Evolutionary conservation across 768 basidiomycete species (phyloP), one percentile per base, ranked within the genome.

Genomic region (Peribolospora baueri): DNA sequence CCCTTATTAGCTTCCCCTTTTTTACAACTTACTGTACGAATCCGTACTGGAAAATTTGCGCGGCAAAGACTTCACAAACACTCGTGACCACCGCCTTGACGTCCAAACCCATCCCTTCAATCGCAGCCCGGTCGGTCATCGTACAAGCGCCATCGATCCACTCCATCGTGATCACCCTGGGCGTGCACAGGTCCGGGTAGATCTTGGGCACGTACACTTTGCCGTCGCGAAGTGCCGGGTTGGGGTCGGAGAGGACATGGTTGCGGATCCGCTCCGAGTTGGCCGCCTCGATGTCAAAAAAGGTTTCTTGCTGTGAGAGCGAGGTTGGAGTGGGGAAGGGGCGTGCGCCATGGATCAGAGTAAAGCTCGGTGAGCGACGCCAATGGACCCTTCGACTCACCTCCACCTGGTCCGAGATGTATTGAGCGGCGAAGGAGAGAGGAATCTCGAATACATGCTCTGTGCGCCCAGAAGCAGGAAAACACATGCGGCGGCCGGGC

Each of bases 41-140:
- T 10, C 86, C 85, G 82, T 82, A 90, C 56, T 75, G 74, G 64
- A 91, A 91, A 68, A 87, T 87, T 70, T 79, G 86, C 3, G 81
- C 82, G 46, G 80, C 80, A 70, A 87, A 85, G 3, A 85, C 71
- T 56, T 84, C 80, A 46, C 87, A 77, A 74, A 86, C 85, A 37
- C 77, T 79, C 56, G 81, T 76, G 83, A 88, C 84, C 54, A 84
- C 63, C 42, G 67, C 68, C 38, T 64, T 60, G 9, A 63, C 56
- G 13, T 63, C 60, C 50, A 69, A 56, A 5, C 61, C 61, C 66
- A 62, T 64, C n/a, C 53, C 59, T 42, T 67, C 65, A n/a, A 69
- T 54, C 42, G 62, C 58, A n/a, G 61, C 56, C 43, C 54, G 59
- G 46, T 69, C 67, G 45, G 67, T 68, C 39, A 69, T 58, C 42